These are phyloP conservation scores for Lanzia echinophila DNA, from an alignment of 2,329 filamentous ascomycete species.

Conservation along the genomic window DNA sequence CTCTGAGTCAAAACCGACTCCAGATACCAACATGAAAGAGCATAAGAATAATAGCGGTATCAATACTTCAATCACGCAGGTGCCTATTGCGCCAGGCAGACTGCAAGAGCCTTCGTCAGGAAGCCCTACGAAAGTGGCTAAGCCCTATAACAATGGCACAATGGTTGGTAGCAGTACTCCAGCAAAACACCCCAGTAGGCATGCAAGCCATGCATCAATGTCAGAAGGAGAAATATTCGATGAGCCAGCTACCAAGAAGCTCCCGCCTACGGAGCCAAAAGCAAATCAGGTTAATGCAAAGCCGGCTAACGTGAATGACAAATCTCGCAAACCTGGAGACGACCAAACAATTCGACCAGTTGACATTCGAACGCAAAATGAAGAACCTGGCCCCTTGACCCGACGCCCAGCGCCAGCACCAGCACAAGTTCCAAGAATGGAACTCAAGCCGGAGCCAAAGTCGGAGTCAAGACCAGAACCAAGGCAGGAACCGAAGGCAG, in stretches of 20 bases:
- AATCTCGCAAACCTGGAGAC: conserved; percentile 14
- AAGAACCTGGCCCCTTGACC: conserved; percentile 11
- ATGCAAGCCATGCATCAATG: conserved; percentile 19
- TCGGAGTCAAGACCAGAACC: too few species aligned
- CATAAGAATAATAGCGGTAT: conserved; percentile 3
- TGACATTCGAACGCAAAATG: conserved; percentile 11
- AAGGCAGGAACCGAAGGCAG: background rate
- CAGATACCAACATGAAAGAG: conserved; percentile 15
- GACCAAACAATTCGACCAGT: conserved; percentile 7
- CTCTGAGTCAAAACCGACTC: conserved; percentile 17
- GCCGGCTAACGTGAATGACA: conserved; percentile 14
- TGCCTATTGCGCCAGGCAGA: conserved; percentile 9
- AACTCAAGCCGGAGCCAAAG: too few species aligned
- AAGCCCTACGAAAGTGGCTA: conserved; percentile 18
- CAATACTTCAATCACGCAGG: background rate
- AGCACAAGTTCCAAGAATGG: background rate
- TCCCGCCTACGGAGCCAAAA: conserved; percentile 16
- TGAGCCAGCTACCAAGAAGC: conserved; percentile 18
- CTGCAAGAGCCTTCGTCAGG: conserved; percentile 19
- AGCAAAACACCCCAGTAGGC: conserved; percentile 13
- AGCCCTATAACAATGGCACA: conserved; percentile 12
- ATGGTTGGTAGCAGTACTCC: conserved; percentile 7
- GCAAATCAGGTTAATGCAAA: conserved; percentile 14
- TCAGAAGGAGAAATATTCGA: conserved; percentile 31
- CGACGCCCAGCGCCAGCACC: conserved; percentile 12